Evolutionary conservation across 1,284 basidiomycete species (phyloP), one percentile per base, ranked within the genome.

Genomic region (Rhodotorula sp.): DNA sequence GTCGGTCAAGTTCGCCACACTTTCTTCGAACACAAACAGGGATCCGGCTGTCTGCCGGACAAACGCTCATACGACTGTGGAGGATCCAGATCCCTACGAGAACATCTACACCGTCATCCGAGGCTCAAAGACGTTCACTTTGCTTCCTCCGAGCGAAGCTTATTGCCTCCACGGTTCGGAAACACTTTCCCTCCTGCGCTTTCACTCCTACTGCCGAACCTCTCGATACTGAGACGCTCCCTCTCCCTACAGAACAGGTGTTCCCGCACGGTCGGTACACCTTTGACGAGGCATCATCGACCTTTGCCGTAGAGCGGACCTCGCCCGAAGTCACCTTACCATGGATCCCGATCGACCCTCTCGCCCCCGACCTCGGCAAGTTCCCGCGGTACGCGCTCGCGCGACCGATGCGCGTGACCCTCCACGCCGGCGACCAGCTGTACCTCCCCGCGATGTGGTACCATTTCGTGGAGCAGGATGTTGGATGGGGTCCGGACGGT

Each of bases 381-480:
- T 74, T 67, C 60, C 78, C 79, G 3, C 76, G 78, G 4, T 78
- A 70, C 65, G 52, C 62, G 10, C 85, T 85, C 47, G 85, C 88
- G 0, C 85, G 87, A 65, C 88, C 91, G 0, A 85, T 93, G 58
- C 82, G 85, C 7, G 85, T 94, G 31, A 87, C 85, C 0, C 80
- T 96, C 8, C 76, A 82, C 12, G 85, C 86, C 23, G 92, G 93
- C 3, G 90, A 95, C 75, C 89, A 90, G 1, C 81, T 96, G n/a
- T 95, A 92, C 81, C 86, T 96, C 39, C 93, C 93, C 26, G 87
- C 90, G 3, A 89, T 91, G 0, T 96, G 93, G 93, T 96, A 52
- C 48, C 67, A 68, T 56, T 56, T 46, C 7, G 60, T 62, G 52
- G 62, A 15, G 77, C 76, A 39, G 58, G 85, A 12, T 43, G 52